Conservation (phyloP, 805 yeast genomes). For the Metschnikowia borealis region DNA sequence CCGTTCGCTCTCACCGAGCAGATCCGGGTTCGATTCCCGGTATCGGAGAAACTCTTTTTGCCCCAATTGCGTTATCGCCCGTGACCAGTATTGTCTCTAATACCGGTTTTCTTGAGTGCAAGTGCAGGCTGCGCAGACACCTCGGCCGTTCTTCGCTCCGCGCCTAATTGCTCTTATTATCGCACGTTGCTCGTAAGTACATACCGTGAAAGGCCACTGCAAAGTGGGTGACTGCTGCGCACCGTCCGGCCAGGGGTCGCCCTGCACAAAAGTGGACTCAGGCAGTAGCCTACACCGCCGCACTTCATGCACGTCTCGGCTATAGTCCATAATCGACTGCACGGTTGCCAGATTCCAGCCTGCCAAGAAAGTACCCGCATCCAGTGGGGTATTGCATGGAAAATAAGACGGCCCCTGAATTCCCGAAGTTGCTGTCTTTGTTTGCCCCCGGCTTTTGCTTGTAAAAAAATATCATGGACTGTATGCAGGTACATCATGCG, state of each 20-base stretch:
- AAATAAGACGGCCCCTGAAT: not conserved
- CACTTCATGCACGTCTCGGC: not conserved
- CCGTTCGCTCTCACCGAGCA: constrained; percentile 21
- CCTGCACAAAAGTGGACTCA: not conserved
- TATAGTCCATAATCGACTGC: too few relatives aligned
- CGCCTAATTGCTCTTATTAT: not conserved
- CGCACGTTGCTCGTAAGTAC: not conserved
- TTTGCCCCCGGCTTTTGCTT: not conserved
- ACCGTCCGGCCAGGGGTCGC: not conserved
- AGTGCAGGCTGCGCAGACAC: too few relatives aligned
- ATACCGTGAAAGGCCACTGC: not conserved
- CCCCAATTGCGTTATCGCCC: not conserved
- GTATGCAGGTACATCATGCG: constrained; percentile 1
- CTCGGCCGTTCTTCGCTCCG: too few relatives aligned
- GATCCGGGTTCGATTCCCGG: constrained; percentile 22
- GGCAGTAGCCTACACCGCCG: not conserved
- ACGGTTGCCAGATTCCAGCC: too few relatives aligned
- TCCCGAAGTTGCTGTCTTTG: not conserved
- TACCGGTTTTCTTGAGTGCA: too few relatives aligned
- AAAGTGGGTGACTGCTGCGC: not conserved
- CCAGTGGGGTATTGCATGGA: not conserved
- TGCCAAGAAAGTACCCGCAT: not conserved
- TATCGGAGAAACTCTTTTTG: constrained; percentile 15
- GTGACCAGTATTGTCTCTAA: too few relatives aligned
- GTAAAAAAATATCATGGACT: not conserved